Percentiles rank a stretch among this genome's conserved stretches.
Conservation (phyloP, 148 eudicot species). For the Beta vulgaris region DNA sequence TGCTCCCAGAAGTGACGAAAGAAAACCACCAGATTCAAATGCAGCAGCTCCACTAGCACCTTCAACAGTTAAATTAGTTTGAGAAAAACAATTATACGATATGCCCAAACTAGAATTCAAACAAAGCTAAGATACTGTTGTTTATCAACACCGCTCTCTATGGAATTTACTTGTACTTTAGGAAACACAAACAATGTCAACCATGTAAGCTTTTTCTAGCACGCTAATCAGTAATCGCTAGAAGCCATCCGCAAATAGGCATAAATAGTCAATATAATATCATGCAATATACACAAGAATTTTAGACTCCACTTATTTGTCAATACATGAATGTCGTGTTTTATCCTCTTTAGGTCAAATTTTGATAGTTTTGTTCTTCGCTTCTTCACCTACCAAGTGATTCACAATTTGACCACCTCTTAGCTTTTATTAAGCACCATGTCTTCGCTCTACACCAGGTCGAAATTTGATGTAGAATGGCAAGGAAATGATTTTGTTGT, state of each 20-base stretch:
- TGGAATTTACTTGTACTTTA: too few relatives aligned
- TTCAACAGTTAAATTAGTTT: constrained; percentile 7
- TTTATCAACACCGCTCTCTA: too few relatives aligned
- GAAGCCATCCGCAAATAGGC: too few relatives aligned
- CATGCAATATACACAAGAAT: too few relatives aligned
- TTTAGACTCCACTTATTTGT: too few relatives aligned
- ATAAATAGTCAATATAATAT: too few relatives aligned
- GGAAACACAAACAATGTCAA: too few relatives aligned
- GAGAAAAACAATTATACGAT: not conserved
- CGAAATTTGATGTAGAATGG: not conserved
- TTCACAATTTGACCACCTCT: too few relatives aligned
- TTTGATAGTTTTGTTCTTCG: not conserved
- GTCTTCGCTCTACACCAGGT: not conserved
- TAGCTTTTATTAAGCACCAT: not conserved
- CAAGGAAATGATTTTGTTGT: not conserved
- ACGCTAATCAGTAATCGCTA: too few relatives aligned
- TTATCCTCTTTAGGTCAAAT: not conserved
- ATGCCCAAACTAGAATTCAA: not conserved
- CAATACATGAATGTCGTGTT: not conserved
- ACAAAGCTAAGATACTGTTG: not conserved
- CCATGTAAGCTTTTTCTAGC: too few relatives aligned
- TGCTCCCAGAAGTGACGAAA: constrained; percentile 60
- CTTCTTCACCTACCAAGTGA: not conserved
- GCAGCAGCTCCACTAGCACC: constrained; percentile 29
- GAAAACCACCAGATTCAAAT: constrained; percentile 54